Percentiles rank a stretch among this genome's conserved stretches.
Conservation (phyloP, 2,329 filamentous ascomycete genomes). For the Colletotrichum sp. region DNA sequence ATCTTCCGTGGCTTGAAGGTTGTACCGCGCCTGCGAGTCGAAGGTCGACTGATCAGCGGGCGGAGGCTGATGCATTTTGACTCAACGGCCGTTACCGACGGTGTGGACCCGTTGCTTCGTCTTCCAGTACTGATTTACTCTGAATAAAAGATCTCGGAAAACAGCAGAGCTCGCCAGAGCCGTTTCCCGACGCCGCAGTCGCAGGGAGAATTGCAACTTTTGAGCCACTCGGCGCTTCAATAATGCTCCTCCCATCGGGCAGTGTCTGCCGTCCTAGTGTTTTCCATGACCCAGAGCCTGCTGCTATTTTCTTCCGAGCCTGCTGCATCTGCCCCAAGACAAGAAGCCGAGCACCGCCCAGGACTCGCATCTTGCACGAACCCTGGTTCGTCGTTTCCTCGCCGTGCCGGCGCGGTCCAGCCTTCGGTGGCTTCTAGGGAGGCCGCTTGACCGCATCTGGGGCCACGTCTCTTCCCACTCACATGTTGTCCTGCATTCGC, state of each 20-base stretch:
- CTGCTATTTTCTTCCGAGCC: not conserved
- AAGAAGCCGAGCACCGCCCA: not conserved
- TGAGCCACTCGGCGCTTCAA: not conserved
- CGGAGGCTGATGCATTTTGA: conserved; percentile 5
- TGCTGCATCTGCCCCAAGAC: not conserved
- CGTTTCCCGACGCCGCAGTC: not conserved
- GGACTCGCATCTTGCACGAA: not conserved
- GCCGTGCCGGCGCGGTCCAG: not conserved
- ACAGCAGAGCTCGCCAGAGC: not conserved
- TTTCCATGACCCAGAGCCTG: not conserved
- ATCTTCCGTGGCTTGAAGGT: conserved; percentile 33
- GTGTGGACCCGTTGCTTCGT: not conserved
- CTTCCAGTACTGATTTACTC: not conserved
- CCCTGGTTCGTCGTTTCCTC: not conserved
- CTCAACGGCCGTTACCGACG: not conserved
- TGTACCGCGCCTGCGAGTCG: conserved; percentile 35
- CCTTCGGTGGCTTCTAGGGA: not conserved
- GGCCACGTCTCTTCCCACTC: not conserved
- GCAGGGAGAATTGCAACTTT: not conserved
- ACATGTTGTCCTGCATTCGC: not conserved
- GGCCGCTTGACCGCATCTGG: conserved; percentile 3
- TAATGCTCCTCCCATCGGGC: not conserved
- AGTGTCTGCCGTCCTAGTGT: not conserved
- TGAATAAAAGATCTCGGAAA: too few relatives aligned
- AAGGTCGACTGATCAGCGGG: conserved; percentile 25